Conservation (phyloP, 2,329 filamentous ascomycete species). For the Sporothrix schenckii region DNA sequence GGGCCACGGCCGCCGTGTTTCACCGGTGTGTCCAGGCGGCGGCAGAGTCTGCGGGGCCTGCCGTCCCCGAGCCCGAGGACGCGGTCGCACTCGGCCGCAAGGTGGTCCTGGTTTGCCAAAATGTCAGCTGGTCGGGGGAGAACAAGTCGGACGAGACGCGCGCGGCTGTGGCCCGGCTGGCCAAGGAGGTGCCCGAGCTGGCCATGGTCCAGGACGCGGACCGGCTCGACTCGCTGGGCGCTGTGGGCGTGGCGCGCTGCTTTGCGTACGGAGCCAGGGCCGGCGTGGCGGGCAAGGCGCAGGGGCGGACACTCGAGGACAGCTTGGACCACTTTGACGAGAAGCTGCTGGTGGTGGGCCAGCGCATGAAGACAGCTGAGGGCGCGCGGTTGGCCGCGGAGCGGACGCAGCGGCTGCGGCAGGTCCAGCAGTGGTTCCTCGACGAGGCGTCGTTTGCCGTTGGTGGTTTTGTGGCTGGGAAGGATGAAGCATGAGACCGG, state of each 20-base stretch:
- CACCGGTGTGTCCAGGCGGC: conserved; percentile 22
- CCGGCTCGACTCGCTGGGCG: conserved; percentile 86
- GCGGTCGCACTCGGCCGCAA: conserved; percentile 47
- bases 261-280: conserved; percentile 73
- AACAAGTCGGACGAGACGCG: conserved; percentile 69
- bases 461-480: not conserved
- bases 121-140: conserved; percentile 79
- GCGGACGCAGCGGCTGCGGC: conserved; percentile 55
- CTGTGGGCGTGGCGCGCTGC: conserved; percentile 76
- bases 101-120: conserved; percentile 57
- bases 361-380: conserved; percentile 65
- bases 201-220: conserved; percentile 92
- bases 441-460: conserved; percentile 49
- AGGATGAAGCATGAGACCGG: not conserved
- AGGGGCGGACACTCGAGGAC: conserved; percentile 58
- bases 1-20: conserved; percentile 32
- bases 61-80: not conserved
- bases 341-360: conserved; percentile 69
- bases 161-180: conserved; percentile 59
- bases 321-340: conserved; percentile 75
- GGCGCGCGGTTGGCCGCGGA: conserved; percentile 58
- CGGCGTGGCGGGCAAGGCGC: conserved; percentile 42
- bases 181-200: conserved; percentile 70
- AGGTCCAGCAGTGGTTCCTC: conserved; percentile 62
- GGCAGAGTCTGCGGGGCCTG: conserved; percentile 50